Conservation (phyloP, 2,329 filamentous ascomycete species). For the Myriosclerotinia duriaeana region DNA sequence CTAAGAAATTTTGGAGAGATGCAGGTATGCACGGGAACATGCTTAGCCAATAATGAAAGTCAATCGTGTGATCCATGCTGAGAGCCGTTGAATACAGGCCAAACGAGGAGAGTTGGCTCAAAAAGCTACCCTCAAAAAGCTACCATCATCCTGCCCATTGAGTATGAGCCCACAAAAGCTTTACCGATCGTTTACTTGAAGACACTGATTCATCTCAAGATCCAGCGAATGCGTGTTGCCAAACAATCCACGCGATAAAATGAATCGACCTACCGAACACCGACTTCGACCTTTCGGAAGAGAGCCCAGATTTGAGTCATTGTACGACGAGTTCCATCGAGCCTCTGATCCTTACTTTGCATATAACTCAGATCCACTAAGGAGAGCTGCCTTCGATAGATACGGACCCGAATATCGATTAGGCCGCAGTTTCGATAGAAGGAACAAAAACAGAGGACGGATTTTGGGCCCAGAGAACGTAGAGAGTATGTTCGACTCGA, state of each 20-base stretch:
- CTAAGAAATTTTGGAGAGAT: background rate
- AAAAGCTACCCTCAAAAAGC: background rate
- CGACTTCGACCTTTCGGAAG: conserved; percentile 15
- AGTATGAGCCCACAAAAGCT: background rate
- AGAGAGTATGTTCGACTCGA: background rate
- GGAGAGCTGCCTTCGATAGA: conserved; percentile 1
- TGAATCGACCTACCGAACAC: conserved; percentile 20
- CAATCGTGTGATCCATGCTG: conserved; percentile 10
- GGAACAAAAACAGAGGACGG: background rate
- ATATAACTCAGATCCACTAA: conserved; percentile 1
- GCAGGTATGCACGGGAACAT: conserved; percentile 2
- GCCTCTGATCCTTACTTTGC: background rate
- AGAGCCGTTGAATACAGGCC: background rate
- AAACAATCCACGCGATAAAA: background rate
- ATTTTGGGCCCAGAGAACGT: background rate
- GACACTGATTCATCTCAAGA: background rate
- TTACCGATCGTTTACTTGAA: background rate
- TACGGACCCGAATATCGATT: conserved; percentile 5
- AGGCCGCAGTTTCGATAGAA: conserved; percentile 2
- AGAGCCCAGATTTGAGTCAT: conserved; percentile 9
- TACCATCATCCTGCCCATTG: background rate
- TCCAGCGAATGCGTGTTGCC: background rate
- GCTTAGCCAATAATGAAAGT: conserved; percentile 7
- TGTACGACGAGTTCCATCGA: conserved; percentile 16
- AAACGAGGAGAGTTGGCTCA: conserved; percentile 3